Percentiles rank a stretch among this genome's conserved stretches.
These are phyloP conservation scores for Colletotrichum sp. DNA, from an alignment of 2,329 filamentous ascomycete species.

Conservation along the genomic window DNA sequence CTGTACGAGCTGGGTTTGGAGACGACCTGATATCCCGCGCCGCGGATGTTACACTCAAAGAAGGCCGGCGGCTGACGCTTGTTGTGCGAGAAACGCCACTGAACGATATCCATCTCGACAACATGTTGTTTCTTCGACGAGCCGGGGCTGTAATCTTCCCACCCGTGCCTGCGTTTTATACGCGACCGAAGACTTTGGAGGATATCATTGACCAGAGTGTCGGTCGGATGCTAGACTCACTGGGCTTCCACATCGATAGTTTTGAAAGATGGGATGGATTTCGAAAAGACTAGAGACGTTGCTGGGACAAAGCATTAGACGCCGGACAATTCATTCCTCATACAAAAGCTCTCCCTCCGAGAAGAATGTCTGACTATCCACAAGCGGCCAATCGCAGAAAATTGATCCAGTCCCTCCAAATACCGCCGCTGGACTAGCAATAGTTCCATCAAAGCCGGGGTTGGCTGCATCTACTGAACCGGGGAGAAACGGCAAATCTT, in stretches of 20 bases:
- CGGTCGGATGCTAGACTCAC: constrained; percentile 49
- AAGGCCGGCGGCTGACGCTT: constrained; percentile 42
- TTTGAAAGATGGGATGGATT: constrained; percentile 43
- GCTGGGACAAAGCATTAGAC: neutral
- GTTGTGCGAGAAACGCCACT: constrained; percentile 49
- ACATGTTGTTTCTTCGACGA: constrained; percentile 44
- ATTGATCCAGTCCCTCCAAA: neutral
- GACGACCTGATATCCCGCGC: constrained; percentile 50
- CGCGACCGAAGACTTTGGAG: constrained; percentile 38
- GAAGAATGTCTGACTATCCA: neutral
- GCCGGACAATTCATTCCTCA: neutral
- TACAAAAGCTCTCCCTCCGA: neutral
- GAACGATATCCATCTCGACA: constrained; percentile 49
- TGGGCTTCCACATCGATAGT: constrained; percentile 43
- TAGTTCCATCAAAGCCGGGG: neutral
- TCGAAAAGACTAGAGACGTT: neutral
- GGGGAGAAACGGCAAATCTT: neutral
- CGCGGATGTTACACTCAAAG: constrained; percentile 52
- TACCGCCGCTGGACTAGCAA: neutral
- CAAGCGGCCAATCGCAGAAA: neutral
- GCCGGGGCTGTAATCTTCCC: constrained; percentile 49
- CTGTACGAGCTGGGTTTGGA: constrained; percentile 42
- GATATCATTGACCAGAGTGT: constrained; percentile 50
- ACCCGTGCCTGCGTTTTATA: constrained; percentile 50
- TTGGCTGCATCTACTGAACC: neutral